Evolutionary conservation across 1,284 basidiomycete genomes (phyloP).

Genomic region (Pseudozyma pruni): DNA sequence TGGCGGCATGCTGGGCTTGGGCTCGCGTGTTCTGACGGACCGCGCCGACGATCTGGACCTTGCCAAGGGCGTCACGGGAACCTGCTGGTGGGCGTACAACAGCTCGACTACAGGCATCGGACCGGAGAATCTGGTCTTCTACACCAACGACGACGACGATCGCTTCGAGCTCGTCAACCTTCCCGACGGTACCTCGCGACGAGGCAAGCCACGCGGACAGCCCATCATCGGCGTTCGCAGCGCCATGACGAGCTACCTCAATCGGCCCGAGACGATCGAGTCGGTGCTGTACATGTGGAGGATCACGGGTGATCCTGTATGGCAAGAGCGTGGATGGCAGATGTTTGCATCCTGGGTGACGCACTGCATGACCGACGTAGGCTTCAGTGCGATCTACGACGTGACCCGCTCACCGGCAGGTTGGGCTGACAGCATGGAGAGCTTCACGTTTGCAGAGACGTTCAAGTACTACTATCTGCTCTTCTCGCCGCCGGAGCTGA

Average conservation of each 20-base stretch:
- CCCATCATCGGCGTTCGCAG: constrained; percentile 63
- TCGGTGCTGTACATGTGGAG: constrained; percentile 72
- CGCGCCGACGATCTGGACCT: constrained; percentile 69
- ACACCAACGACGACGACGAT: constrained; percentile 51
- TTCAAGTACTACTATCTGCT: constrained; percentile 70
- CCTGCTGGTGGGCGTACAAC: constrained; percentile 72
- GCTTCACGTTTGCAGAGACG: constrained; percentile 73
- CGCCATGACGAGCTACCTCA: constrained; percentile 51
- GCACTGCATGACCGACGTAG: constrained; percentile 67
- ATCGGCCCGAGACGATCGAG: constrained; percentile 73
- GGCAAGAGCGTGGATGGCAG: constrained; percentile 73
- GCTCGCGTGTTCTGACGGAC: constrained; percentile 69
- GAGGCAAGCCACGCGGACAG: constrained; percentile 51
- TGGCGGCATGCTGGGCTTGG: constrained; percentile 73
- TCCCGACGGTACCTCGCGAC: constrained; percentile 42
- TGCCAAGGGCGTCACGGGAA: constrained; percentile 69
- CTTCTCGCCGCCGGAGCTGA: constrained; percentile 71
- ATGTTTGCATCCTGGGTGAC: constrained; percentile 73
- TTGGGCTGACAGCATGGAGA: constrained; percentile 70
- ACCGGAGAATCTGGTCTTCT: constrained; percentile 62
- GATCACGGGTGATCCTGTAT: constrained; percentile 72
- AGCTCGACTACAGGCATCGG: constrained; percentile 64
- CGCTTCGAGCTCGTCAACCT: constrained; percentile 48
- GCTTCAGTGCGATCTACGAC: constrained; percentile 69
- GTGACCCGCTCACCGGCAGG: constrained; percentile 67